Percentiles rank a stretch among this genome's conserved stretches.
These are phyloP conservation scores for Amanita thiersii DNA, from an alignment of 768 basidiomycete species.

Conservation along the genomic window DNA sequence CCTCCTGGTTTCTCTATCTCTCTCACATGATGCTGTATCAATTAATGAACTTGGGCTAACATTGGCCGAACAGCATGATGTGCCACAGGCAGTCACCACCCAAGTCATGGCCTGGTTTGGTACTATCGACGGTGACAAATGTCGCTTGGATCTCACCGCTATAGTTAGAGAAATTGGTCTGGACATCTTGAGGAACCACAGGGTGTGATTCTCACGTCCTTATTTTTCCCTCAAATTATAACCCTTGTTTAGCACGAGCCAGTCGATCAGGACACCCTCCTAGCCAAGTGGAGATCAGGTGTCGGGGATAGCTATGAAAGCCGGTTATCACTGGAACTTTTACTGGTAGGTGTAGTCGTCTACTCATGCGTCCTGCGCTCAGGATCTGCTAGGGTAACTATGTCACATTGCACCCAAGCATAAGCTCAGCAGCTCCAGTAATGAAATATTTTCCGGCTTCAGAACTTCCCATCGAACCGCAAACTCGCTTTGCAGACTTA, in stretches of 20 bases:
- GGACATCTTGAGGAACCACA: conserved; percentile 57
- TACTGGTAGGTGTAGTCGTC: conserved; percentile 45
- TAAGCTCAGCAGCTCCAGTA: conserved; percentile 17
- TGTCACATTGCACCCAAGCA: conserved; percentile 36
- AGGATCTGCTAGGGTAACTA: conserved; percentile 59
- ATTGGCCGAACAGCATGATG: conserved; percentile 67
- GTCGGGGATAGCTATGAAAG: conserved; percentile 76
- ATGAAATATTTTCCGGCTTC: conserved; percentile 74
- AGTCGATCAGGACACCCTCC: conserved; percentile 45
- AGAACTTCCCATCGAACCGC: conserved; percentile 66
- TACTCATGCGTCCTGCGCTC: not conserved
- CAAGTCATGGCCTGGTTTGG: conserved; percentile 88
- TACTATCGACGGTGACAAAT: conserved; percentile 39
- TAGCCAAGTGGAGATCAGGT: conserved; percentile 58
- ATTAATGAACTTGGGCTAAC: conserved; percentile 51
- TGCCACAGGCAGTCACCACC: conserved; percentile 47
- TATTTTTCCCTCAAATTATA: conserved; percentile 1
- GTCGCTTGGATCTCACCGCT: conserved; percentile 56
- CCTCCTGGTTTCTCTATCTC: conserved; percentile 55
- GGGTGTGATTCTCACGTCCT: conserved; percentile 25
- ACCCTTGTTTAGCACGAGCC: conserved; percentile 42
- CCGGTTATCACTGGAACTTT: conserved; percentile 50
- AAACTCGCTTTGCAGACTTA: conserved; percentile 78
- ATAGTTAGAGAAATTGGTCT: conserved; percentile 73
- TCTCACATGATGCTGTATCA: conserved; percentile 42